These are phyloP conservation scores for Leptodontidium sp. DNA, from an alignment of 2,329 filamentous ascomycete genomes.

Conservation along the genomic window DNA sequence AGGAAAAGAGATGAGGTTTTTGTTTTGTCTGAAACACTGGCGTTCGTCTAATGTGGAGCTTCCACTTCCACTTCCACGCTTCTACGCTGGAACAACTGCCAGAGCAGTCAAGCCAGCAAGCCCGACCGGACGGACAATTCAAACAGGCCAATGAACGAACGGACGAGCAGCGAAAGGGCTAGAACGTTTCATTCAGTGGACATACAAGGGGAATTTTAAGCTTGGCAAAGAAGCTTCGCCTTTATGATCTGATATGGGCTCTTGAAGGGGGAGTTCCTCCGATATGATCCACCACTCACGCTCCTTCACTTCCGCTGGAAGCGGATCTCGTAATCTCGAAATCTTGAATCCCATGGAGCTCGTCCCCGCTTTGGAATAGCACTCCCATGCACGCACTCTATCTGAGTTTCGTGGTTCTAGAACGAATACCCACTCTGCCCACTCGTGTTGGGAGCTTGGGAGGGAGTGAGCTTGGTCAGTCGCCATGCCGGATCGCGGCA, in stretches of 20 bases:
- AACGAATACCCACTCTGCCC: background rate
- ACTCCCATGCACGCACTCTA: background rate
- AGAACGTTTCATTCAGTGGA: background rate
- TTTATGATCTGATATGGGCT: background rate
- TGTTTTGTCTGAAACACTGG: slow-evolving; percentile 1
- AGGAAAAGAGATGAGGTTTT: background rate
- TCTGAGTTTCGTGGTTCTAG: slow-evolving; percentile 6
- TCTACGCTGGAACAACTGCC: too few relatives aligned
- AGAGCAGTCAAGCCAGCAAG: too few relatives aligned
- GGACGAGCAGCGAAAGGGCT: too few relatives aligned
- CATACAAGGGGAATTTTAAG: background rate
- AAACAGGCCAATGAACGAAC: too few relatives aligned
- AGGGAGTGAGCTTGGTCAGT: background rate
- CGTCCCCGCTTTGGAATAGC: background rate
- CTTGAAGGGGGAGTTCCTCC: background rate
- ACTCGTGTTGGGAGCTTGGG: background rate
- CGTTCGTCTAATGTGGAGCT: background rate
- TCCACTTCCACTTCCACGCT: too few relatives aligned
- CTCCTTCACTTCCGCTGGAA: too few relatives aligned
- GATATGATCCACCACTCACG: background rate
- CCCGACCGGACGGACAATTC: too few relatives aligned
- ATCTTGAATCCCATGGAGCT: background rate
- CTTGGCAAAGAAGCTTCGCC: background rate
- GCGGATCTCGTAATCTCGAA: background rate
- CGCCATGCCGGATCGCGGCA: slow-evolving; percentile 1